A percentile compares a stretch with the other conserved stretches of the same genome.
These are phyloP conservation scores for Elaeis oleifera DNA, from an alignment of 202 grass and related monocot genomes.

Conservation along the genomic window DNA sequence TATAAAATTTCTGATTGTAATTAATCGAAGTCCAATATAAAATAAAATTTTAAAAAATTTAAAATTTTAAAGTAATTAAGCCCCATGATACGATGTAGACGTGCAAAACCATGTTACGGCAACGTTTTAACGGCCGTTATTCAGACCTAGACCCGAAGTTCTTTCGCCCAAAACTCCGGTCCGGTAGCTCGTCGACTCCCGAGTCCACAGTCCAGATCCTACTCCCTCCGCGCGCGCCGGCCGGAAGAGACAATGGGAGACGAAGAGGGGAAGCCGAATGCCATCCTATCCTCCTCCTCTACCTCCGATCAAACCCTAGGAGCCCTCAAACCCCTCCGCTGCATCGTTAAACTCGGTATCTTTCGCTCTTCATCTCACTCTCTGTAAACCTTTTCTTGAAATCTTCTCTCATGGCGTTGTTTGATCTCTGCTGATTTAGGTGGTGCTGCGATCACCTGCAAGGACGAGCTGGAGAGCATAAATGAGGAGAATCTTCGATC, in stretches of 20 bases:
- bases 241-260: neutral
- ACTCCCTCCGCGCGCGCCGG: too few species aligned
- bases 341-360: constrained; percentile 83
- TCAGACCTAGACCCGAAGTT: too few species aligned
- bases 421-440: constrained; percentile 31
- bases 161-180: too few species aligned
- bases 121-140: too few species aligned
- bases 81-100: too few species aligned
- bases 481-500: constrained; percentile 42
- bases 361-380: neutral
- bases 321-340: constrained; percentile 30
- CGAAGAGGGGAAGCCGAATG: neutral
- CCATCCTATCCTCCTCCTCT: neutral
- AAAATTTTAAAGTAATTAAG: too few species aligned
- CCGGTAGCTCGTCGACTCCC: too few species aligned
- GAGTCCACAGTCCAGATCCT: too few species aligned
- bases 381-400: neutral
- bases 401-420: neutral
- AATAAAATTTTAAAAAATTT: too few species aligned
- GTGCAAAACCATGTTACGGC: too few species aligned
- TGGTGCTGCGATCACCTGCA: constrained; percentile 86
- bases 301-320: constrained; percentile 14
- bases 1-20: too few species aligned
- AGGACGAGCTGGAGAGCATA: constrained; percentile 77
- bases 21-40: too few species aligned